Conservation (phyloP, 768 basidiomycete genomes). For the Clitopilus hobsonii region DNA sequence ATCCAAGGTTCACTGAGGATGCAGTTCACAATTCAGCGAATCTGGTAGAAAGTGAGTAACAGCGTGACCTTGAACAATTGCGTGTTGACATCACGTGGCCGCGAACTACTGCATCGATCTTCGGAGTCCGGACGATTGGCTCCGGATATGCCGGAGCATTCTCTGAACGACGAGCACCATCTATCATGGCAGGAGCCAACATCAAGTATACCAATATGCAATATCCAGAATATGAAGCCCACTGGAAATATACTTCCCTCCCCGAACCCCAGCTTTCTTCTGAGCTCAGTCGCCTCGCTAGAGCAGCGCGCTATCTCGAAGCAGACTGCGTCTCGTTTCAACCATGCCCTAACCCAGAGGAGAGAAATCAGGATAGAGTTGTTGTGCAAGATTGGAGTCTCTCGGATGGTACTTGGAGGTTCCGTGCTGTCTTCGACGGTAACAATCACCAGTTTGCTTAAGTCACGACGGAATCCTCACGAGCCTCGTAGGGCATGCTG, state of each 20-base stretch:
- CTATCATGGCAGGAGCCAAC: no score
- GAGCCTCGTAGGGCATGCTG: constrained; percentile 33
- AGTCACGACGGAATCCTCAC: not conserved
- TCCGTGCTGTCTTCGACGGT: constrained; percentile 48
- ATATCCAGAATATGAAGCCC: constrained; percentile 23
- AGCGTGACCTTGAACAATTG: not conserved
- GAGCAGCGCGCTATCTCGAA: constrained; percentile 22
- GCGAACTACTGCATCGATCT: no score
- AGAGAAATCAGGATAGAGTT: constrained; percentile 42
- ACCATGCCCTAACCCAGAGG: constrained; percentile 36
- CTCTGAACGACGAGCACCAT: no score
- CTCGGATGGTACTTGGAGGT: constrained; percentile 33
- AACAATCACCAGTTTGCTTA: not conserved
- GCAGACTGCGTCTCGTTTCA: constrained; percentile 43
- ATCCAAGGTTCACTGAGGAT: no score
- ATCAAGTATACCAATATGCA: constrained; percentile 32
- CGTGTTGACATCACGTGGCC: not conserved
- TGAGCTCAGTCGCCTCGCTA: constrained; percentile 35
- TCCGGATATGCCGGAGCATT: no score
- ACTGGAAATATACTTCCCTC: constrained; percentile 32
- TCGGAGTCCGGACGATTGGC: no score
- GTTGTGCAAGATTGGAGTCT: constrained; percentile 35
- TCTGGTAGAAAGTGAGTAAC: not conserved
- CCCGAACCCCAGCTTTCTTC: constrained; percentile 35
- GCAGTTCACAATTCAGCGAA: not conserved